Evolutionary conservation across 441 rosid species (phyloP), one percentile per base, ranked within the genome.

Genomic region (Codiaeum variegatum): DNA sequence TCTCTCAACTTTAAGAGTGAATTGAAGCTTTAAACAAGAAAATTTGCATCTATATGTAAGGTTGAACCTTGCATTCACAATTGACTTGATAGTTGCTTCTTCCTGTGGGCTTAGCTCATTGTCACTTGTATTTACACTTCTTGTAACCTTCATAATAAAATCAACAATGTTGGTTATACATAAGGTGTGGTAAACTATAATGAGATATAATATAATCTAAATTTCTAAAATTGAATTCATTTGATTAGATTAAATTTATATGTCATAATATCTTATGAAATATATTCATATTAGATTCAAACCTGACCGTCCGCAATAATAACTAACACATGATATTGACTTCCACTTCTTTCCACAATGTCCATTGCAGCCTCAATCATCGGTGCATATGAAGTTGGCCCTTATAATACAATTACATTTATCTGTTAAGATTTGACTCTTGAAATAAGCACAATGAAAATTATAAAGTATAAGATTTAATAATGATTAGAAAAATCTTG

Each of bases 251-350:
- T n/a, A n/a, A n/a, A n/a, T n/a, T n/a, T n/a, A n/a, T n/a, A n/a
- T n/a, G n/a, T n/a, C n/a, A n/a, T n/a, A n/a, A n/a, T n/a, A n/a
- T n/a, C n/a, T n/a, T n/a, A n/a, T n/a, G n/a, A n/a, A n/a, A n/a
- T n/a, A n/a, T n/a, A n/a, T n/a, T n/a, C n/a, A n/a, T n/a, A n/a
- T n/a, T n/a, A n/a, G 54, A 71, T 74, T 67, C 31, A 28, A 18
- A 88, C 98, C 97, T 91, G 98, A 29, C 97, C 97, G 72, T 94
- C 97, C 11, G 97, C 97, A 9, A 92, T 74, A 31, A 90, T 90
- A 67, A 94, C 88, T 36, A 94, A 80, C 26, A 91, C 94, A 76
- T 90, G 98, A 74, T 85, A 92, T 60, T 89, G 97, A 67, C 97
- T 97, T 28, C 87, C 81, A 47, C 86, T 88, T 72, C 77, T 83